Evolutionary conservation across 2,329 filamentous ascomycete species (phyloP).

Genomic region (Shiraia sp.): DNA sequence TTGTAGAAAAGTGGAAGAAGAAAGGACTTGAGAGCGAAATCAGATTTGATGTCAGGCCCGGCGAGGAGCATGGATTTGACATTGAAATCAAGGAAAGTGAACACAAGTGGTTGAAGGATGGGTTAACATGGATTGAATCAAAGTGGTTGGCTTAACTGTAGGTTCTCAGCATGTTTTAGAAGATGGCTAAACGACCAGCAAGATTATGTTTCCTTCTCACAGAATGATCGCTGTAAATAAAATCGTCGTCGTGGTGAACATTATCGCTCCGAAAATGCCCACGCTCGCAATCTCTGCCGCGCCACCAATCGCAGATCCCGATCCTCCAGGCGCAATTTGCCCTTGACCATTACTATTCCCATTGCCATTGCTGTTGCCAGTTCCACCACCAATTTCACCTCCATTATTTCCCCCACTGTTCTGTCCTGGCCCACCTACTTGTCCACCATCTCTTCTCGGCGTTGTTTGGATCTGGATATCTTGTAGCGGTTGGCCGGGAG

Average conservation of each 20-base stretch:
- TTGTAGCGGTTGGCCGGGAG: constrained; percentile 34
- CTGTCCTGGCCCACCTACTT: constrained; percentile 30
- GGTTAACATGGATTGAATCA: constrained; percentile 29
- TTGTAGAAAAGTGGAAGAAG: constrained; percentile 26
- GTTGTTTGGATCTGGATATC: constrained; percentile 32
- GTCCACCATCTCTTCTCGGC: constrained; percentile 28
- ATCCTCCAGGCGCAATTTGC: not conserved
- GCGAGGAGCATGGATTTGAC: constrained; percentile 41
- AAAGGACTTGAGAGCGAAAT: constrained; percentile 19
- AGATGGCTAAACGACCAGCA: too few species aligned
- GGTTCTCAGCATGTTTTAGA: not conserved
- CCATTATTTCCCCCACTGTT: constrained; percentile 8
- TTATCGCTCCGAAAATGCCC: constrained; percentile 1
- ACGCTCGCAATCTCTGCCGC: constrained; percentile 2
- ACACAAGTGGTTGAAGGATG: constrained; percentile 34
- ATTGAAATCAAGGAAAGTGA: constrained; percentile 26
- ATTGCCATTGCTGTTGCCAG: not conserved
- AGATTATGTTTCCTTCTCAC: not conserved
- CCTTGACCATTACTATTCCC: constrained; percentile 1
- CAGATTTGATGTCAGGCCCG: constrained; percentile 19
- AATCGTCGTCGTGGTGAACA: constrained; percentile 4
- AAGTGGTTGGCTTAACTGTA: constrained; percentile 24
- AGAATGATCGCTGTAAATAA: constrained; percentile 5
- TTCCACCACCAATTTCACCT: constrained; percentile 7
- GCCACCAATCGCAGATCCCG: constrained; percentile 1